A percentile compares a stretch with the other conserved stretches of the same genome.
These are phyloP conservation scores for Linnemannia zychae DNA, from an alignment of 192 early-diverging fungal genomes.

Conservation along the genomic window DNA sequence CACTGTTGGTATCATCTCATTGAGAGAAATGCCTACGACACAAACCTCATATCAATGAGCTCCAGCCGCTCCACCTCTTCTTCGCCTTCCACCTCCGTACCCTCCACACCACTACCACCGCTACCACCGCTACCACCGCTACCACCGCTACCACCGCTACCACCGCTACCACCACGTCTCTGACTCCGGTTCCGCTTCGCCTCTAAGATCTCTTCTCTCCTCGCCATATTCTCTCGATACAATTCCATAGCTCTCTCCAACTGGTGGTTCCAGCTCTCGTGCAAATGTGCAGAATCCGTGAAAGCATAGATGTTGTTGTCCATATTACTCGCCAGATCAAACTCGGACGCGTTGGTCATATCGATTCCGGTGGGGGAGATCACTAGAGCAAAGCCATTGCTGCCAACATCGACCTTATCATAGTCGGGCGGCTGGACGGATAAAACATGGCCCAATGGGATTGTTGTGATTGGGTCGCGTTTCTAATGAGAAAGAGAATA, in stretches of 20 bases:
- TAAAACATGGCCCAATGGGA: conserved; percentile 25
- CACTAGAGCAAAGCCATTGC: conserved; percentile 27
- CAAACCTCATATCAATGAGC: conserved; percentile 39
- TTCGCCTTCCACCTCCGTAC: not conserved
- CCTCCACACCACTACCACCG: not conserved
- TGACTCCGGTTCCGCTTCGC: conserved; percentile 18
- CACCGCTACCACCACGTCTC: conserved; percentile 10
- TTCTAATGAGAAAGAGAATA: conserved; percentile 11
- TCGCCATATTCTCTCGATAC: conserved; percentile 35
- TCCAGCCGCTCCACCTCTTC: not conserved
- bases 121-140: no score
- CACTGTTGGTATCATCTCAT: no score
- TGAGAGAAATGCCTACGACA: conserved; percentile 15
- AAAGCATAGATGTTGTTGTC: conserved; percentile 43
- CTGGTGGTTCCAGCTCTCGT: conserved; percentile 25
- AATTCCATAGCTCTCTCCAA: conserved; percentile 31
- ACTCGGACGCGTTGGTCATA: conserved; percentile 18
- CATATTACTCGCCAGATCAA: conserved; percentile 33
- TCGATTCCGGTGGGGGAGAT: conserved; percentile 15
- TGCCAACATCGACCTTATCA: conserved; percentile 42
- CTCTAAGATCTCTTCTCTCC: conserved; percentile 10
- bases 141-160: conserved; percentile 1
- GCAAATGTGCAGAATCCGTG: conserved; percentile 35
- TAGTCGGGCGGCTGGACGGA: conserved; percentile 42
- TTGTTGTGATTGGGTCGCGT: conserved; percentile 37